phyloP scores from a whole-genome alignment of 257 asterid species.

The Scutellaria galericulata region DNA sequence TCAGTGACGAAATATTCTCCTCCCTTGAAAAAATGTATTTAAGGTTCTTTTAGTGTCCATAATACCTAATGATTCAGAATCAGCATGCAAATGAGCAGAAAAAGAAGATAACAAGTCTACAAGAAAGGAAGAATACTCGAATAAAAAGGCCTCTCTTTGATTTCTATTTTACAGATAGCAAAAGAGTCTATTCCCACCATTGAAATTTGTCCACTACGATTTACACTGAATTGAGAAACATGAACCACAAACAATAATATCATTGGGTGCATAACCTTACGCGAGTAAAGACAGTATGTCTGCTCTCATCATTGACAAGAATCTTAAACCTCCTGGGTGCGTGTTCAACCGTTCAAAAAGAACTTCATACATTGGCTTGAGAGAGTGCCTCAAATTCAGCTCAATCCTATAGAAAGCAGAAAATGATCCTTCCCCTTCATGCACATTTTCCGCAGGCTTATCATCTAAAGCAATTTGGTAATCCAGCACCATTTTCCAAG shows the following conservation, averaged over 20 bases:
- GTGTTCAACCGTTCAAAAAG: slow-evolving; percentile 89
- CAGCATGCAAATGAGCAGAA: slow-evolving; percentile 17
- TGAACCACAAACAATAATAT: slow-evolving; percentile 26
- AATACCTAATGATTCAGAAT: background rate
- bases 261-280: slow-evolving; percentile 65
- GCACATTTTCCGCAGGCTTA: slow-evolving; percentile 53
- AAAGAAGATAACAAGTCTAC: slow-evolving; percentile 22
- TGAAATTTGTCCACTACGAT: slow-evolving; percentile 7
- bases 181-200: slow-evolving; percentile 7
- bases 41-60: slow-evolving; percentile 15
- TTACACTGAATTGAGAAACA: slow-evolving; percentile 10
- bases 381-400: slow-evolving; percentile 75
- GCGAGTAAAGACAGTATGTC: slow-evolving; percentile 76
- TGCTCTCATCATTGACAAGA: slow-evolving; percentile 80
- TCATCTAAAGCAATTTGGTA: slow-evolving; percentile 48
- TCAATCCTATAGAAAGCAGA: slow-evolving; percentile 88
- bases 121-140: slow-evolving; percentile 8
- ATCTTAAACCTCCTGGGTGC: slow-evolving; percentile 92
- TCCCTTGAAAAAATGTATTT: slow-evolving; percentile 53
- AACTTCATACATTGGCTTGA: slow-evolving; percentile 89
- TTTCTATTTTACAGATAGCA: background rate
- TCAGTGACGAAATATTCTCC: slow-evolving; percentile 66
- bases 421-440: slow-evolving; percentile 71
- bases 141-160: slow-evolving; percentile 15
- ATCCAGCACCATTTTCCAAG: slow-evolving; percentile 13